These are phyloP conservation scores for Suillus decipiens DNA, from an alignment of 768 basidiomycete species.

Conservation along the genomic window DNA sequence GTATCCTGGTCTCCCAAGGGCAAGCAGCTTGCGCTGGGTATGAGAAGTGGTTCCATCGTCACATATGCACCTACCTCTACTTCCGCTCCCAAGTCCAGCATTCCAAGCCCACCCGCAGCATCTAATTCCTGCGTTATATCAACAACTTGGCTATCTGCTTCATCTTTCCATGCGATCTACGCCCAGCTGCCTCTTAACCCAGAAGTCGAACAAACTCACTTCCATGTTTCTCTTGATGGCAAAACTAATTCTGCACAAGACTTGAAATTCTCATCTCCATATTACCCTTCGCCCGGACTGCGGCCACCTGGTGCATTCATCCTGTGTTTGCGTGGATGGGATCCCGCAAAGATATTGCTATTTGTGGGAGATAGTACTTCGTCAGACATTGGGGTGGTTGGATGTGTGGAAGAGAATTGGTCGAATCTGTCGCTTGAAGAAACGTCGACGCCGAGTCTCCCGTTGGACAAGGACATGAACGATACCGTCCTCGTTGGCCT, in stretches of 20 bases:
- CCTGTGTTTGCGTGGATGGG: slow-evolving; percentile 44
- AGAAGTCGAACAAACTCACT: slow-evolving; percentile 44
- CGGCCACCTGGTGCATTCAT: slow-evolving; percentile 47
- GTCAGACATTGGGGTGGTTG: slow-evolving; percentile 50
- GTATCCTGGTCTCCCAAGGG: slow-evolving; percentile 88
- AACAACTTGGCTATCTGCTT: slow-evolving; percentile 66
- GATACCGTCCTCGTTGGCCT: slow-evolving; percentile 71
- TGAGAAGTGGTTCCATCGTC: slow-evolving; percentile 69
- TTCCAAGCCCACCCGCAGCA: slow-evolving; percentile 56
- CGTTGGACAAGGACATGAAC: slow-evolving; percentile 65
- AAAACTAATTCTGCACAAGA: slow-evolving; percentile 42
- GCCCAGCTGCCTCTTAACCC: slow-evolving; percentile 43
- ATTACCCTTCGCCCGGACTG: slow-evolving; percentile 45
- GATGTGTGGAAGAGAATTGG: slow-evolving; percentile 42
- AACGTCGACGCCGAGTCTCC: slow-evolving; percentile 56
- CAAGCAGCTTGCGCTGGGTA: slow-evolving; percentile 78
- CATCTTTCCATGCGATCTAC: slow-evolving; percentile 70
- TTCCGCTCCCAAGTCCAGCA: slow-evolving; percentile 53
- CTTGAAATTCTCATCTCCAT: slow-evolving; percentile 40
- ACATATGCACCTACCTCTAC: slow-evolving; percentile 63
- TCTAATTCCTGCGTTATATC: slow-evolving; percentile 49
- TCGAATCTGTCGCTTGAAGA: slow-evolving; percentile 49
- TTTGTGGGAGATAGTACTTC: slow-evolving; percentile 53
- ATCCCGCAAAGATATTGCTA: slow-evolving; percentile 42
- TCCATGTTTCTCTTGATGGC: slow-evolving; percentile 41